Evolutionary conservation across 805 yeast species (phyloP), one percentile per base, ranked within the genome.

Genomic region (Candida caryicola): DNA sequence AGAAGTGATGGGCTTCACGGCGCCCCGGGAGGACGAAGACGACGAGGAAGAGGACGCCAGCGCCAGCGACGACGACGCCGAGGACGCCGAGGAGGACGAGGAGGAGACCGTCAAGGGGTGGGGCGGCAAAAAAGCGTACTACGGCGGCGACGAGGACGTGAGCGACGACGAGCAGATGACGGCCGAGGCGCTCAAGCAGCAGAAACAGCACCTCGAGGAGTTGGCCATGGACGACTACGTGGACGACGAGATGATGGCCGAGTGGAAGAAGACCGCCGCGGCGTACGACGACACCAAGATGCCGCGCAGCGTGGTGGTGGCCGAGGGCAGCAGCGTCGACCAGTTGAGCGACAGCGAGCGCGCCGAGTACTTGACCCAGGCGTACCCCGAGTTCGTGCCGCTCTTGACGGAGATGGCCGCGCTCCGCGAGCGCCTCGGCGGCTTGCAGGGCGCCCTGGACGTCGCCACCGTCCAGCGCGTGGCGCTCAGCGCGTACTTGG

Each of bases 351-450:
- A 69, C 4, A 69, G 69, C 17, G 82, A 80, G 21, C 76, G 77
- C 49, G 54, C 67, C 37, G 69, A 74, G 31, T 61, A 82, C 29
- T 62, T 91, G 41, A 67, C 73, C 17, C 73, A 78, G 4, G 68
- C 78, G 39, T 84, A 82, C 52, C 98, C 99, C 0, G 98, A 91
- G 61, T 85, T 85, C 46, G 58, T 79, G 17, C 95, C 96, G 2
- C 65, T 91, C 27, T 60, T 85, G 4, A 74, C 76, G 43, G 97
- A 91, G 52, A 59, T 73, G 33, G 49, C 66, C 10, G 44, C 55
- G 3, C 55, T 80, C 45, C 65, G 71, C 15, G 69, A 74, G 4
- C 46, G 60, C 4, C 58, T 81, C 31, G 66, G 61, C 4, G 62
- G 55, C 7, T 39, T 45, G 6, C 35, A 40, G 21, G 30, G 29